Evolutionary conservation across 176 grass and related monocot genomes (phyloP).

Genomic region (Eragrostis nindensis): DNA sequence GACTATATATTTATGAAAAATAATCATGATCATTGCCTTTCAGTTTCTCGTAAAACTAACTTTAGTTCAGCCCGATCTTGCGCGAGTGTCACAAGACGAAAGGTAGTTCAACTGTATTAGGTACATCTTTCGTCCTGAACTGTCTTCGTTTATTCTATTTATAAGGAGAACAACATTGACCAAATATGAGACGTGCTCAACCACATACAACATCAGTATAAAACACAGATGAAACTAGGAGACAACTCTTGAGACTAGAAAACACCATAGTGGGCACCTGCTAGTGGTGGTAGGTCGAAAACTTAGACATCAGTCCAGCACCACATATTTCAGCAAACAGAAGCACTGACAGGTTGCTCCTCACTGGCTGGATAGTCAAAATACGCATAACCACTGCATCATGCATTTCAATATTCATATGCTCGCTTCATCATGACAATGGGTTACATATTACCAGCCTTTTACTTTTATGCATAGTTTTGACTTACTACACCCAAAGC

Average conservation of each 20-base stretch:
- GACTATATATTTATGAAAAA: no score
- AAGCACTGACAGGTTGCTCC: constrained; percentile 22
- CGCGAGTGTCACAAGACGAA: background rate
- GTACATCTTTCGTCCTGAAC: background rate
- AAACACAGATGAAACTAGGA: background rate
- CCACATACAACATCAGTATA: background rate
- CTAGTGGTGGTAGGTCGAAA: constrained; percentile 16
- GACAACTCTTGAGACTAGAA: background rate
- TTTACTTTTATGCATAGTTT: background rate
- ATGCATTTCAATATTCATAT: background rate
- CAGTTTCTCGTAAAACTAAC: no score
- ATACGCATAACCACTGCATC: constrained; percentile 31
- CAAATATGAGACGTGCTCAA: background rate
- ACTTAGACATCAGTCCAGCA: background rate
- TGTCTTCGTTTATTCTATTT: background rate
- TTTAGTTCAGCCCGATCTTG: no score
- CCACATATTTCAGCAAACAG: constrained; percentile 1
- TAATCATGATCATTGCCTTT: no score
- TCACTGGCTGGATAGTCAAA: background rate
- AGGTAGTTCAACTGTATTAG: background rate
- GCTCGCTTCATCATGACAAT: no score
- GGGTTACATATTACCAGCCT: background rate
- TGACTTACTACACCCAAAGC: no score
- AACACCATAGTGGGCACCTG: background rate
- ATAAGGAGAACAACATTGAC: background rate